These are phyloP conservation scores for Exutisphaerella laricina DNA, from an alignment of 2,329 filamentous ascomycete species.

Conservation along the genomic window DNA sequence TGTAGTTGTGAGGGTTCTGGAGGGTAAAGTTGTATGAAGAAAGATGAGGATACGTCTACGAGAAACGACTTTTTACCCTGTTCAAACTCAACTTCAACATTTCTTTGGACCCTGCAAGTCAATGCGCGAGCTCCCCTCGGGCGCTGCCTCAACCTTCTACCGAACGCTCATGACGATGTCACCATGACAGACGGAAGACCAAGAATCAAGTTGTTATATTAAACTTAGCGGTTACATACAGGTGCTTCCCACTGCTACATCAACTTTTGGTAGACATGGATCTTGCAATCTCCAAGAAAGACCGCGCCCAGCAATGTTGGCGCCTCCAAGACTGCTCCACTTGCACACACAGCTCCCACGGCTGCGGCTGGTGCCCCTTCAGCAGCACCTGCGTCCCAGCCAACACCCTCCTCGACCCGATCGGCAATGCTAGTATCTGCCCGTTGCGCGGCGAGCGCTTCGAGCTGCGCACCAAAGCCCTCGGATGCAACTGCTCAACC, in stretches of 20 bases:
- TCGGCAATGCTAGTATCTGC: conserved; percentile 32
- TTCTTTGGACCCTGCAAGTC: too few species aligned
- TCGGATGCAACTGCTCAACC: conserved; percentile 45
- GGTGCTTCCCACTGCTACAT: too few species aligned
- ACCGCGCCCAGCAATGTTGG: conserved; percentile 28
- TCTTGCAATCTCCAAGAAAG: neutral
- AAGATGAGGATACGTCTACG: neutral
- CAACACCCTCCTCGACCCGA: conserved; percentile 38
- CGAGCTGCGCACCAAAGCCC: conserved; percentile 40
- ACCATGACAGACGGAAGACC: too few species aligned
- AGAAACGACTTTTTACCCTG: neutral
- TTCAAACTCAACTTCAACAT: too few species aligned
- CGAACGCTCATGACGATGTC: too few species aligned
- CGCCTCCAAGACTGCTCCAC: conserved; percentile 29
- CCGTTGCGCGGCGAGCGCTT: conserved; percentile 40
- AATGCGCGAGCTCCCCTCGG: too few species aligned
- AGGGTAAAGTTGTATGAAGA: too few species aligned
- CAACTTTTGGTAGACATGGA: neutral
- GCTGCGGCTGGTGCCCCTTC: conserved; percentile 43
- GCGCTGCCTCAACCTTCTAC: too few species aligned
- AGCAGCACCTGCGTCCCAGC: conserved; percentile 41
- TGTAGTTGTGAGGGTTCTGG: neutral
- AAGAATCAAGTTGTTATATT: too few species aligned
- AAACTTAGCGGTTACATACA: too few species aligned
- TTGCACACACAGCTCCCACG: conserved; percentile 26